Conservation (phyloP, 2,329 filamentous ascomycete genomes). For the Beauveria caledonica region DNA sequence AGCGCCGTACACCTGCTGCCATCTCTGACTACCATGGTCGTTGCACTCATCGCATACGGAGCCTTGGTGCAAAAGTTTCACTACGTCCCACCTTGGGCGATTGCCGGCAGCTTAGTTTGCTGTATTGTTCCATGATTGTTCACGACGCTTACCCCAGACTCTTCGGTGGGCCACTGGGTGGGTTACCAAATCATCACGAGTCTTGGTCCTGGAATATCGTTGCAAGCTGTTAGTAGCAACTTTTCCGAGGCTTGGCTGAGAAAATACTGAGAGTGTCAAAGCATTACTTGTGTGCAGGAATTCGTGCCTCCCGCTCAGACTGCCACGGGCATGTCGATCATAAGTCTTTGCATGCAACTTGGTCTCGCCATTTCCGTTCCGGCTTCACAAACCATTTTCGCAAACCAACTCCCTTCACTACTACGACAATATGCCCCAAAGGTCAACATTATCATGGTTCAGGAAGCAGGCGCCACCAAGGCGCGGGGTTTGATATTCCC, state of each 20-base stretch:
- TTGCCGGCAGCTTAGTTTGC: neutral
- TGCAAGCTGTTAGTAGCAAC: neutral
- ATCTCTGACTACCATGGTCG: neutral
- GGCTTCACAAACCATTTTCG: slow-evolving; percentile 6
- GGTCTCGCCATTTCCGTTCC: slow-evolving; percentile 3
- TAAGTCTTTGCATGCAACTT: slow-evolving; percentile 7
- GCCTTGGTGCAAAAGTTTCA: neutral
- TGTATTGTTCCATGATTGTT: neutral
- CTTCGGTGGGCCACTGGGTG: neutral
- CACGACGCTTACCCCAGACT: neutral
- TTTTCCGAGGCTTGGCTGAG: no score
- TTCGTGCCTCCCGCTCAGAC: neutral
- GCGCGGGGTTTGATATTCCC: neutral
- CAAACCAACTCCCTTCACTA: neutral
- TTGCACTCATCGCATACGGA: neutral
- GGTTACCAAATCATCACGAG: slow-evolving; percentile 6
- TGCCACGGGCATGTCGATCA: neutral
- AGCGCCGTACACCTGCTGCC: neutral
- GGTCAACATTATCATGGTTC: neutral
- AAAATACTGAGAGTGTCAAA: neutral
- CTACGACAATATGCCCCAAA: neutral
- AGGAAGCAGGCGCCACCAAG: slow-evolving; percentile 1
- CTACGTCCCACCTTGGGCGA: slow-evolving; percentile 1
- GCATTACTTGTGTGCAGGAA: slow-evolving; percentile 11
- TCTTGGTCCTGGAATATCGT: neutral